Percentiles rank a stretch among this genome's conserved stretches.
phyloP scores from a whole-genome alignment of 768 basidiomycete genomes.

The Candolleomyces efflorescens region DNA sequence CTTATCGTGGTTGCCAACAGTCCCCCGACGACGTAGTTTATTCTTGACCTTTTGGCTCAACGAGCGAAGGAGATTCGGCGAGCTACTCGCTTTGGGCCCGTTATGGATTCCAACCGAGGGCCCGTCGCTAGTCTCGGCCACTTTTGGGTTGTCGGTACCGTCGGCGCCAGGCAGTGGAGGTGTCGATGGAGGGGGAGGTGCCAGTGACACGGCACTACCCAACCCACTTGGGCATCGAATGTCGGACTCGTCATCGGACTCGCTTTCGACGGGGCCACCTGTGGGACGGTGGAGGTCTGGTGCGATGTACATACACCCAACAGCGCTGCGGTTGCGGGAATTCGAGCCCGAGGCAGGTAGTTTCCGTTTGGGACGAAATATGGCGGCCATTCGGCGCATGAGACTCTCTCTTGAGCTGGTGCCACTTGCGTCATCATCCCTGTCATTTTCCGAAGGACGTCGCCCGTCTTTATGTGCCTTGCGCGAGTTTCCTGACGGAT shows the following conservation, averaged over 20 bases:
- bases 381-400: constrained; percentile 27
- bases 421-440: background rate
- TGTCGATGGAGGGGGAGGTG: constrained; percentile 27
- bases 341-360: background rate
- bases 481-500: no score
- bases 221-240: constrained; percentile 45
- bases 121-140: no score
- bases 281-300: no score
- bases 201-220: constrained; percentile 35
- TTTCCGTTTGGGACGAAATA: constrained; percentile 18
- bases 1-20: no score
- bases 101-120: constrained; percentile 10
- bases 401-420: constrained; percentile 8
- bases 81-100: constrained; percentile 30
- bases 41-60: constrained; percentile 17
- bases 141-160: constrained; percentile 1
- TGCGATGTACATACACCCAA: no score
- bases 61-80: constrained; percentile 32
- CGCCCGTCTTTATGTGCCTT: no score
- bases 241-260: no score
- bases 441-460: background rate
- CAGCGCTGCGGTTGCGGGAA: background rate
- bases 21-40: no score
- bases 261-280: no score
- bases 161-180: constrained; percentile 4